Evolutionary conservation across 75 land plant genomes (phyloP).

Genomic region (Pinus taeda): DNA sequence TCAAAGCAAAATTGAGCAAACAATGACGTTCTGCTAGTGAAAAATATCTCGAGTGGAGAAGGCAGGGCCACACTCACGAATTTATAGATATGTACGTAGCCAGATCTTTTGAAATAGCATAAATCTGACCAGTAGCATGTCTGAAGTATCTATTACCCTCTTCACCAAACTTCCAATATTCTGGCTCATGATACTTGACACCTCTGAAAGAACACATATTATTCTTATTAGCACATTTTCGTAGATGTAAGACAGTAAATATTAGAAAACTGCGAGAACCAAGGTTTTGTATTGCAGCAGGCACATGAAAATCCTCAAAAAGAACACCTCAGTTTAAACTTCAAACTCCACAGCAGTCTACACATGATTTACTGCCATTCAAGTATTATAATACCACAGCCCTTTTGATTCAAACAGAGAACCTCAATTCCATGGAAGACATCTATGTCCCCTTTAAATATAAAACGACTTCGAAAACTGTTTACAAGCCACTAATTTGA

Average conservation of each 20-base stretch:
- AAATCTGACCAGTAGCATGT: conserved; percentile 64
- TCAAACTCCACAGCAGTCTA: neutral
- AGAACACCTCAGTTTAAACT: neutral
- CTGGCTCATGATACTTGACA: conserved; percentile 67
- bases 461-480: too few species aligned
- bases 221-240: neutral
- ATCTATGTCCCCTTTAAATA: too few species aligned
- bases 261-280: too few species aligned
- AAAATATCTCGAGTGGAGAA: neutral
- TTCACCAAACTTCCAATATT: conserved; percentile 68
- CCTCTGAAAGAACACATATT: conserved; percentile 34
- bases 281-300: too few species aligned
- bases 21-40: neutral
- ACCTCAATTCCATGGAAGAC: too few species aligned
- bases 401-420: neutral
- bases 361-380: neutral
- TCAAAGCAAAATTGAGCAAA: neutral
- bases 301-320: neutral
- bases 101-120: conserved; percentile 60
- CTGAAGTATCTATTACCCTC: conserved; percentile 66
- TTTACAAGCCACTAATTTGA: too few species aligned
- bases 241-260: neutral
- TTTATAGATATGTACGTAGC: conserved; percentile 51
- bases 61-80: conserved; percentile 17
- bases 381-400: neutral